A percentile compares a stretch with the other conserved stretches of the same genome.
phyloP scores from a whole-genome alignment of 768 basidiomycete species.

The Pleurotus tuber-regium region DNA sequence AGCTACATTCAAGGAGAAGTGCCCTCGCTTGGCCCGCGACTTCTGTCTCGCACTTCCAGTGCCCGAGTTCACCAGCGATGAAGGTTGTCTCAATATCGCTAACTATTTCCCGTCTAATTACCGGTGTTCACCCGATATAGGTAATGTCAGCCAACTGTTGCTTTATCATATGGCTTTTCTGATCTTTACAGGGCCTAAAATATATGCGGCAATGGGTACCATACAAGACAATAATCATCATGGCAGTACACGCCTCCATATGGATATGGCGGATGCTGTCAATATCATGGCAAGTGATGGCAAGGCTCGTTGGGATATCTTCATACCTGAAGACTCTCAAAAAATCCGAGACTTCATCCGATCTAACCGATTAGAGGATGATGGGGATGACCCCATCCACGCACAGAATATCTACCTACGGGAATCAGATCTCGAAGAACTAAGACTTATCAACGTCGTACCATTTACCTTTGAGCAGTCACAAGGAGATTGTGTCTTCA shows the following conservation, averaged over 20 bases:
- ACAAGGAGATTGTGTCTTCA: conserved; percentile 76
- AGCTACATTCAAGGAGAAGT: neutral
- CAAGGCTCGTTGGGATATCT: conserved; percentile 6
- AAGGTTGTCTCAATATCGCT: neutral
- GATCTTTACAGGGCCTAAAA: conserved; percentile 54
- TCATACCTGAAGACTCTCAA: neutral
- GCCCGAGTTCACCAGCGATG: neutral
- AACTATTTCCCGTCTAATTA: neutral
- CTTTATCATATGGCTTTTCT: no score
- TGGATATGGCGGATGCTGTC: conserved; percentile 6
- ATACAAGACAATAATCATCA: conserved; percentile 10
- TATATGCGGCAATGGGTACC: conserved; percentile 68
- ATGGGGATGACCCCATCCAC: conserved; percentile 3
- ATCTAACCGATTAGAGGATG: neutral
- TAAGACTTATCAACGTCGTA: conserved; percentile 33
- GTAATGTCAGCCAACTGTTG: no score
- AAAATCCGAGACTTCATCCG: conserved; percentile 15
- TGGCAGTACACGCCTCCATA: conserved; percentile 6
- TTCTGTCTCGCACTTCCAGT: neutral
- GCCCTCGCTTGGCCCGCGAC: neutral
- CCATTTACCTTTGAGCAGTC: conserved; percentile 64
- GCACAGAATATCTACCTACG: neutral
- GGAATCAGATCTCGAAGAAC: neutral
- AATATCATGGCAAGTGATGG: conserved; percentile 8
- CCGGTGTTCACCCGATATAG: neutral